Evolutionary conservation across 2,329 filamentous ascomycete genomes (phyloP).

Genomic region (Diplodia intermedia): DNA sequence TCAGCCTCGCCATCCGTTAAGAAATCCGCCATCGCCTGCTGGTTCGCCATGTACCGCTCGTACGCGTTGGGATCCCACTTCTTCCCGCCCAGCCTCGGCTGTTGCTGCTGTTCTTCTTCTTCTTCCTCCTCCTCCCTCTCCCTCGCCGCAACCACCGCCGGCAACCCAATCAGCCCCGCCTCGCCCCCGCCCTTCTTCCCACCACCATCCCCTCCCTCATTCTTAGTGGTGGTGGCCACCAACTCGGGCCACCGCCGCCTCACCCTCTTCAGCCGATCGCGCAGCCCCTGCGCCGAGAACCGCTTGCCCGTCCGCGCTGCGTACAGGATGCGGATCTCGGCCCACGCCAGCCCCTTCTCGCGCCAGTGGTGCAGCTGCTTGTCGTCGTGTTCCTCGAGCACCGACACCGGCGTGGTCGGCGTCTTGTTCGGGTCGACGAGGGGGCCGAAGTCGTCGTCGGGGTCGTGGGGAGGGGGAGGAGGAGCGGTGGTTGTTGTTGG

Average conservation of each 20-base stretch:
- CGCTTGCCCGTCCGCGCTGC: not conserved
- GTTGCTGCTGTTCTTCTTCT: not conserved
- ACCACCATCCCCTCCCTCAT: not conserved
- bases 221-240: no score
- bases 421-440: not conserved
- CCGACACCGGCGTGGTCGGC: not conserved
- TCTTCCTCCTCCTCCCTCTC: not conserved
- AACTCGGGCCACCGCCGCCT: not conserved
- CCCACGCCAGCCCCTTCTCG: conserved; percentile 13
- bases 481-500: no score
- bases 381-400: conserved; percentile 8
- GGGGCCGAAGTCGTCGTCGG: not conserved
- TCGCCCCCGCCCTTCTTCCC: not conserved
- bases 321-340: not conserved
- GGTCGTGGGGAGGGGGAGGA: not conserved
- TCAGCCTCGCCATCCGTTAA: conserved; percentile 4
- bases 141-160: not conserved
- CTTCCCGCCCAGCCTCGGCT: conserved; percentile 2
- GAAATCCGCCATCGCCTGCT: conserved; percentile 2
- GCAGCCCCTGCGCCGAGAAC: not conserved
- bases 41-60: conserved; percentile 5
- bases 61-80: not conserved
- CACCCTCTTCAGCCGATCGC: not conserved
- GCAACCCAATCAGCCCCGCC: not conserved
- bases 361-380: conserved; percentile 7